Base-by-base conservation (phyloP, 371 early-diverging fungal genomes). In the Zychaea mexicana region DNA sequence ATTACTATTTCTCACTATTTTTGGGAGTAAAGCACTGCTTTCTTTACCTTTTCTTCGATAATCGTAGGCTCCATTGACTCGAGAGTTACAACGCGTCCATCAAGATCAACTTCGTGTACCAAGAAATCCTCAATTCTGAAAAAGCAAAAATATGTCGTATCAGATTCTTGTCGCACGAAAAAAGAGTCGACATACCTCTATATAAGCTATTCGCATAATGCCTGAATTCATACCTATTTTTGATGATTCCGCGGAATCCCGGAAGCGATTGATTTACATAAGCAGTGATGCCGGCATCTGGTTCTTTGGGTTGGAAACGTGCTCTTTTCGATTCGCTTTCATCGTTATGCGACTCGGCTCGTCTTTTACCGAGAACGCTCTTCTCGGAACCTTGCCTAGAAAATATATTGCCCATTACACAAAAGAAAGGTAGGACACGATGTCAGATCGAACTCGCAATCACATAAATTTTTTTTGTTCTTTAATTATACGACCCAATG, bases 31-130 rank as follows among this genome's bases (percentile, higher is more conserved):
- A n/a, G 8, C 2, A 15, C 26, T 59, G 70, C 75, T 53, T 63
- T 68, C 2, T 19, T 30, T 59, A 72, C 75, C 49, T 63, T 68
- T 24, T 57, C 55, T 17, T 65, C 45, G 22, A 71, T 71, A 21
- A 54, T 52, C 13, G 79, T 77, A 1, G 71, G 60, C 9, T 77
- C 84, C 9, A 81, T 64, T 17, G 78, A 74, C 0, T 84, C 81
- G 53, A 94, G 72, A 47, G 82, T 85, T 4, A 95, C 87, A 9
- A 93, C 85, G 8, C 87, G 71, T n/a, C 91, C 92, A n/a, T 81
- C 72, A 56, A 72, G 66, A 70, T 92, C 92, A 13, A 98, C 91
- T 81, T 98, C 98, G 78, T 93, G 89, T n/a, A 98, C 98, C 31
- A 95, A 71, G 73, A 98, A 98, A 74, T 98, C 98, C 2, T 85